phyloP scores from a whole-genome alignment of 192 early-diverging fungal species.

The Diversispora epigaea region DNA sequence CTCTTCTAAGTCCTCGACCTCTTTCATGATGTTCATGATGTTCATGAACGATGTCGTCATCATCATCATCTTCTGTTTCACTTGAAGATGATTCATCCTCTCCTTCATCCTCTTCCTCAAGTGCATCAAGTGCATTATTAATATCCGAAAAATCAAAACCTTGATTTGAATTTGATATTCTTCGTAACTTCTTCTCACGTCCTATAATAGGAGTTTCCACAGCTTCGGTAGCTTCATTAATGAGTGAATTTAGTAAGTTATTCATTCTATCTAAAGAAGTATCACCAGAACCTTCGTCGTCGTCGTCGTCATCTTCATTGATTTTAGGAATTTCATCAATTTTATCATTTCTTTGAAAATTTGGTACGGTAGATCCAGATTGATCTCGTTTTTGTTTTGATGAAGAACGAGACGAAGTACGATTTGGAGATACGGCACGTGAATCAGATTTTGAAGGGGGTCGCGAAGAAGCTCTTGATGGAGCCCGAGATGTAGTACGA shows the following conservation, averaged over 20 bases:
- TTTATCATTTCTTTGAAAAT: slow-evolving; percentile 25
- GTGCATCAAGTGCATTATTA: not conserved
- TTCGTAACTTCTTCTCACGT: slow-evolving; percentile 25
- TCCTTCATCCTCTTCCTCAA: slow-evolving; percentile 28
- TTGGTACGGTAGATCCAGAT: slow-evolving; percentile 26
- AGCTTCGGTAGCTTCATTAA: slow-evolving; percentile 44
- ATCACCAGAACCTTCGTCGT: slow-evolving; percentile 27
- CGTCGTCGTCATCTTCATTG: slow-evolving; percentile 19
- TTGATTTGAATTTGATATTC: not conserved
- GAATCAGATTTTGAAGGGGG: slow-evolving; percentile 27
- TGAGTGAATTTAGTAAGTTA: slow-evolving; percentile 33
- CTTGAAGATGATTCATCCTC: not conserved
- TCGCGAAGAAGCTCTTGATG: slow-evolving; percentile 30
- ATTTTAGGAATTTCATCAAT: slow-evolving; percentile 35
- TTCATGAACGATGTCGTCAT: not conserved
- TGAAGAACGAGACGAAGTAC: slow-evolving; percentile 18
- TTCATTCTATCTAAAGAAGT: slow-evolving; percentile 39
- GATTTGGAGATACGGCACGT: slow-evolving; percentile 32
- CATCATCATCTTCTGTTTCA: not conserved
- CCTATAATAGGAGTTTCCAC: slow-evolving; percentile 39
- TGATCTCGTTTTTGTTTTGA: not conserved
- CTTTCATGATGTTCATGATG: not conserved
- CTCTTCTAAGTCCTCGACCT: not conserved
- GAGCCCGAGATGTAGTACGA: slow-evolving; percentile 31
- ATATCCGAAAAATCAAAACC: not conserved